Percentiles rank a stretch among this genome's conserved stretches.
phyloP scores from a whole-genome alignment of 164 flowering plant species.

The Vitis riparia region DNA sequence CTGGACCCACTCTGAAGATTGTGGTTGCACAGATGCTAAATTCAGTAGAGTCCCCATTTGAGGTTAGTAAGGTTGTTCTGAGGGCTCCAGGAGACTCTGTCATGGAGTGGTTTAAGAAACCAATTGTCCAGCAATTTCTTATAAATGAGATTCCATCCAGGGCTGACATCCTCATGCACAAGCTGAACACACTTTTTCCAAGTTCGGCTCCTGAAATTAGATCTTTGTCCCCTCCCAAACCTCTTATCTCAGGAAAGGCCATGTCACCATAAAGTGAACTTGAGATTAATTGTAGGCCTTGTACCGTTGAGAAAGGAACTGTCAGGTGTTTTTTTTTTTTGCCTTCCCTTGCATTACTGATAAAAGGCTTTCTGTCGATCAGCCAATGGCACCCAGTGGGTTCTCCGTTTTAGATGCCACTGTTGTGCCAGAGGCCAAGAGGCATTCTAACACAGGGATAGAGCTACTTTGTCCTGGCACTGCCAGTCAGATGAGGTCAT shows the following conservation, averaged over 20 bases:
- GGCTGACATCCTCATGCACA: constrained; percentile 92
- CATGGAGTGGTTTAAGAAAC: constrained; percentile 97
- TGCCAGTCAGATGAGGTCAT: no score
- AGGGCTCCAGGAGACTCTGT: constrained; percentile 93
- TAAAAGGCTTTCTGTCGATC: no score
- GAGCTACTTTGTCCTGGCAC: no score
- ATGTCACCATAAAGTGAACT: constrained; percentile 16
- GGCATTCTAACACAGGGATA: no score
- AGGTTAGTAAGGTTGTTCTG: constrained; percentile 95
- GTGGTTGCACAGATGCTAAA: constrained; percentile 86
- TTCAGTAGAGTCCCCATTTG: constrained; percentile 93
- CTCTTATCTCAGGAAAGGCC: constrained; percentile 47
- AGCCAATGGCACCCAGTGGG: no score
- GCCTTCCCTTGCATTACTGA: no score
- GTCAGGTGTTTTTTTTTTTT: no score
- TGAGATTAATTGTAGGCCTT: no score
- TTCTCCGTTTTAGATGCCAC: no score
- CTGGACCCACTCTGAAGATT: constrained; percentile 91
- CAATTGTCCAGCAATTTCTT: constrained; percentile 94
- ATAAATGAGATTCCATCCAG: constrained; percentile 94
- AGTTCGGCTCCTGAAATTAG: constrained; percentile 92
- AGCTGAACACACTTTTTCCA: constrained; percentile 79
- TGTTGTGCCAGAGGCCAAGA: no score
- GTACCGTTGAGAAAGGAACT: no score
- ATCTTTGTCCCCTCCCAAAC: constrained; percentile 83